phyloP scores from a whole-genome alignment of 129 eudicot genomes.

The Pseudognaphalium luteoalbum region DNA sequence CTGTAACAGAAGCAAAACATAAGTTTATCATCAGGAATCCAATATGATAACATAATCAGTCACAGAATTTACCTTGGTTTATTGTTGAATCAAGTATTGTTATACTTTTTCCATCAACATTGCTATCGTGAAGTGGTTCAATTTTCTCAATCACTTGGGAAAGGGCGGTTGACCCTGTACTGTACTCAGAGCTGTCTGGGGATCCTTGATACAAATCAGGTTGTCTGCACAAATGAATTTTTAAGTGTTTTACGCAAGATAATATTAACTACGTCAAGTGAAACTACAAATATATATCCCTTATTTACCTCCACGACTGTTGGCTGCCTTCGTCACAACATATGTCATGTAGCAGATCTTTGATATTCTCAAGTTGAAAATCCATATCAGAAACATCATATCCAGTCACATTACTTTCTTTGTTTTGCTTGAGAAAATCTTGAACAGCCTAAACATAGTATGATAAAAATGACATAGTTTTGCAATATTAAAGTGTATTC shows the following conservation, averaged over 20 bases:
- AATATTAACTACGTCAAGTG: constrained; percentile 9
- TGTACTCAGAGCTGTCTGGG: constrained; percentile 88
- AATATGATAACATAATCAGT: background rate
- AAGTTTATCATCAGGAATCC: background rate
- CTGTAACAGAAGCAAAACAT: constrained; percentile 23
- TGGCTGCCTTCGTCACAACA: constrained; percentile 59
- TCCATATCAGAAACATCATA: constrained; percentile 47
- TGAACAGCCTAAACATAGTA: constrained; percentile 65
- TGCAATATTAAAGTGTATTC: background rate
- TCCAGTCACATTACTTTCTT: constrained; percentile 49
- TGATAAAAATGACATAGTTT: constrained; percentile 11
- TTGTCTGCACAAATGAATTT: constrained; percentile 54
- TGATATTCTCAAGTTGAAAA: constrained; percentile 52
- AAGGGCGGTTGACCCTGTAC: constrained; percentile 79
- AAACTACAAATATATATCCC: constrained; percentile 2
- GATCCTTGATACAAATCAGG: constrained; percentile 68
- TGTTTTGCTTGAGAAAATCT: constrained; percentile 63
- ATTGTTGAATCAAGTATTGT: constrained; percentile 28
- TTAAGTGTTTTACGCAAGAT: background rate
- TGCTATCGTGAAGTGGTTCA: constrained; percentile 46
- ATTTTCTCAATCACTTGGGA: constrained; percentile 44
- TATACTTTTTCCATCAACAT: constrained; percentile 34
- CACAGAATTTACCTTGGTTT: constrained; percentile 25
- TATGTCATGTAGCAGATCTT: constrained; percentile 57
- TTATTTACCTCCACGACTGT: constrained; percentile 68